phyloP scores from a whole-genome alignment of 305 asterid species.

The Lippia alba region DNA sequence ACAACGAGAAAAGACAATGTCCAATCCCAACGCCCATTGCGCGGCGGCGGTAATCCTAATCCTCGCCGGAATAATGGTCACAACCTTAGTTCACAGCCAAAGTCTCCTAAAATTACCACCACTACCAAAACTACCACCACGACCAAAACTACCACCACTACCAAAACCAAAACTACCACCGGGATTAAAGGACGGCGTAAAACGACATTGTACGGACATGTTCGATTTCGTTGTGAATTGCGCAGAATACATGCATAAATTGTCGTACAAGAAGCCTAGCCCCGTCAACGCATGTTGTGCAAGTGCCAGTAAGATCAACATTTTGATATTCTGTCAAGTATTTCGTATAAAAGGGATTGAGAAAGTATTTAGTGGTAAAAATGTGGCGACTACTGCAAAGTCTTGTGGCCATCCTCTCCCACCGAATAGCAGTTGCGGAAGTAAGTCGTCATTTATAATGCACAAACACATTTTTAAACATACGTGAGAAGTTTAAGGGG shows the following conservation, averaged over 20 bases:
- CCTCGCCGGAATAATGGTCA: not conserved
- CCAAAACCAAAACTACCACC: too few relatives aligned
- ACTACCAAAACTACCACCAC: too few relatives aligned
- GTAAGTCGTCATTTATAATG: not conserved
- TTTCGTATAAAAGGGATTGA: not conserved
- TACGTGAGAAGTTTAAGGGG: too few relatives aligned
- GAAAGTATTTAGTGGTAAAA: not conserved
- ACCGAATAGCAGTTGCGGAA: not conserved
- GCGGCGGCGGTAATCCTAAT: not conserved
- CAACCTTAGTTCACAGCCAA: not conserved
- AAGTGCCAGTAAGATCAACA: not conserved
- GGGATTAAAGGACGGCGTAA: too few relatives aligned
- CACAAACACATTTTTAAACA: too few relatives aligned
- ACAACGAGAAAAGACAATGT: not conserved
- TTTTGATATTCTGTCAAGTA: not conserved
- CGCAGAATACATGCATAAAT: not conserved
- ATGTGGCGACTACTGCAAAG: not conserved
- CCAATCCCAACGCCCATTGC: not conserved
- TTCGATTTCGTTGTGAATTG: not conserved
- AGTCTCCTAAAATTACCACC: too few relatives aligned
- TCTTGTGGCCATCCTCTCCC: not conserved
- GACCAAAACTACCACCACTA: too few relatives aligned
- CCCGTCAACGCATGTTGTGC: not conserved
- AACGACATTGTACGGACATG: not conserved
- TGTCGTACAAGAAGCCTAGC: not conserved